Conservation (phyloP, 2,329 filamentous ascomycete species). For the Cercospora beticola region DNA sequence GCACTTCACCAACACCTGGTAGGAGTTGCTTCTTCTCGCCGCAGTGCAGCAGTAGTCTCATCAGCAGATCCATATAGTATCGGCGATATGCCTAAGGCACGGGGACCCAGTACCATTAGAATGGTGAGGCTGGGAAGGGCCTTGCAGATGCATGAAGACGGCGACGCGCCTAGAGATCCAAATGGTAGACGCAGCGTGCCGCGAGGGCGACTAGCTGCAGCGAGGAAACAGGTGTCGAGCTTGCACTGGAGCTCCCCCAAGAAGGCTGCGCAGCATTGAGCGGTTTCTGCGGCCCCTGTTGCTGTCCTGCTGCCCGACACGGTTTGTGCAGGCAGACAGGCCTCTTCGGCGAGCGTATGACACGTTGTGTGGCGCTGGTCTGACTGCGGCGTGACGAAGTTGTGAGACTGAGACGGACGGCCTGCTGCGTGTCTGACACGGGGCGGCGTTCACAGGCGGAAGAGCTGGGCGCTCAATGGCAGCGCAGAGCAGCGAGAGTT, state of each 20-base stretch:
- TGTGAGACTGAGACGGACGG: background rate
- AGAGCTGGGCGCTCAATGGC: background rate
- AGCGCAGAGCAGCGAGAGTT: background rate
- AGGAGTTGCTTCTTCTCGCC: background rate
- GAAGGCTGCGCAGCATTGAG: background rate
- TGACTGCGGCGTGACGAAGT: background rate
- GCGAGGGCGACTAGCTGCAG: background rate
- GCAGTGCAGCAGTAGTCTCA: background rate
- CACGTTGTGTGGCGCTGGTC: background rate
- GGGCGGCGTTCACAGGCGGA: background rate
- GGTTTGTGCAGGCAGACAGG: background rate
- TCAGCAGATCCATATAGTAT: background rate
- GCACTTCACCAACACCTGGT: background rate
- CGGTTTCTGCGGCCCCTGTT: background rate
- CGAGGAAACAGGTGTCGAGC: conserved; percentile 4
- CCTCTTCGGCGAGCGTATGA: background rate
- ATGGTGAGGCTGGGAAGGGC: background rate
- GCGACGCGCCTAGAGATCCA: background rate
- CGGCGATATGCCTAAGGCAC: background rate
- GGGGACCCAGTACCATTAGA: background rate
- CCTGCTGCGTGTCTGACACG: background rate
- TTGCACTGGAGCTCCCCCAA: background rate
- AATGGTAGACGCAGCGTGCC: background rate
- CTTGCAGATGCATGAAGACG: conserved; percentile 1
- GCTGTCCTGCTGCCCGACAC: background rate